Evolutionary conservation across 768 basidiomycete species (phyloP).

Genomic region (Suillus ampliporus): DNA sequence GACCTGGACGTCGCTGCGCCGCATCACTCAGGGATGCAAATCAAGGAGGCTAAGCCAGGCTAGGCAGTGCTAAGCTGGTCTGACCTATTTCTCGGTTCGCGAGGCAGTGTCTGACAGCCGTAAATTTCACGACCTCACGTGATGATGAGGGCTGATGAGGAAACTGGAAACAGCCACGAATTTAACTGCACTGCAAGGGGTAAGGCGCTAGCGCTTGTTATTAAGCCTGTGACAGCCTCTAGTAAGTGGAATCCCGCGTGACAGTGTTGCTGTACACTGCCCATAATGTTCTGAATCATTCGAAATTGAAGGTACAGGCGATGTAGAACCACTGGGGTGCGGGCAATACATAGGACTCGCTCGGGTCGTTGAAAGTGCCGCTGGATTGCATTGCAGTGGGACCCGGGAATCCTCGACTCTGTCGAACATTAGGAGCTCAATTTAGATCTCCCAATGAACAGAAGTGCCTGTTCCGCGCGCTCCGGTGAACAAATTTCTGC

Average conservation of each 20-base stretch:
- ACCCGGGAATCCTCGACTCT: not conserved
- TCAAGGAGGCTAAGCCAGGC: not conserved
- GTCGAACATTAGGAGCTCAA: not conserved
- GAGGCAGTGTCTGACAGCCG: not conserved
- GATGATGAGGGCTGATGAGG: not conserved
- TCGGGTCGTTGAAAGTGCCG: not conserved
- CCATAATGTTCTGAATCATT: not conserved
- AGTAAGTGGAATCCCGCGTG: no score
- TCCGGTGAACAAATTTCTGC: no score
- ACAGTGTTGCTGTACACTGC: not conserved
- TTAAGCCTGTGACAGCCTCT: no score
- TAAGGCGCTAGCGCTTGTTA: no score
- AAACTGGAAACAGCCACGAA: not conserved
- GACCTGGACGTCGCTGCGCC: not conserved
- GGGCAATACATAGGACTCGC: not conserved
- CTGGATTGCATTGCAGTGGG: not conserved
- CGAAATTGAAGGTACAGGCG: not conserved
- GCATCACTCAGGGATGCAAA: not conserved
- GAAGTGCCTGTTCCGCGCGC: not conserved
- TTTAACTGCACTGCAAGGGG: not conserved
- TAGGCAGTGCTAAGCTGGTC: no score
- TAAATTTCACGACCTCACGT: not conserved
- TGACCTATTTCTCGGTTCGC: not conserved
- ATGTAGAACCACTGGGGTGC: no score
- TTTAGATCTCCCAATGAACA: not conserved